These are phyloP conservation scores for Pseudovirgaria hyperparasitica DNA, from an alignment of 2,329 filamentous ascomycete species.

Conservation along the genomic window DNA sequence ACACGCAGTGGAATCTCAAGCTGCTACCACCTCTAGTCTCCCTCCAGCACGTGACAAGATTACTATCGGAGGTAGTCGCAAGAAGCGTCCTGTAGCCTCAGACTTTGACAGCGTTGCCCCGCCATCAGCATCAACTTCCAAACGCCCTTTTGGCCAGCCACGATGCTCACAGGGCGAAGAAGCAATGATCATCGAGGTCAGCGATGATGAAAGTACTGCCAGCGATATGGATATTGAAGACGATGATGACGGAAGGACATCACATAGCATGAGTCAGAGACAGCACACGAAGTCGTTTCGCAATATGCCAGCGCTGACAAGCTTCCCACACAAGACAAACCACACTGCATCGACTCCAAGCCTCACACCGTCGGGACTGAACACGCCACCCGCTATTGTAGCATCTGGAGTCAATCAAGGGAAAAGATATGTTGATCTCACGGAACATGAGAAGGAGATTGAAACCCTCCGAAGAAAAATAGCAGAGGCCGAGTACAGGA, in stretches of 20 bases:
- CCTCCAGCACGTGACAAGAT: too few relatives aligned
- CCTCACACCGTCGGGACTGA: constrained; percentile 14
- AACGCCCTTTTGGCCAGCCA: constrained; percentile 51
- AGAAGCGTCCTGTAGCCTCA: constrained; percentile 54
- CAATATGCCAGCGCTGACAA: constrained; percentile 9
- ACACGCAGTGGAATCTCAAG: too few relatives aligned
- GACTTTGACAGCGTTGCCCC: constrained; percentile 51
- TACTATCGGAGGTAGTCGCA: constrained; percentile 8
- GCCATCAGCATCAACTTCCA: constrained; percentile 25
- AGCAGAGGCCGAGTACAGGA: constrained; percentile 25
- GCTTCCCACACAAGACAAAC: constrained; percentile 14
- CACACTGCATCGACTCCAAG: too few relatives aligned
- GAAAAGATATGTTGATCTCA: too few relatives aligned
- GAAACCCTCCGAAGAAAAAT: constrained; percentile 35
- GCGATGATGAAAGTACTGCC: constrained; percentile 53
- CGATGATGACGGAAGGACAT: constrained; percentile 33
- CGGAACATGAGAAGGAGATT: constrained; percentile 36
- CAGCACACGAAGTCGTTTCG: constrained; percentile 8
- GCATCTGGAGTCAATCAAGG: constrained; percentile 22
- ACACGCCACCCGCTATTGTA: constrained; percentile 21
- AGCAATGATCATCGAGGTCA: constrained; percentile 71
- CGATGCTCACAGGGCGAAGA: constrained; percentile 37
- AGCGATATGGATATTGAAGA: constrained; percentile 52
- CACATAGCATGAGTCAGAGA: constrained; percentile 1
- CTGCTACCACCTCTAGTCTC: too few relatives aligned